Base-by-base conservation (phyloP, 2,329 filamentous ascomycete species). In the Diaporthe ampelina region DNA sequence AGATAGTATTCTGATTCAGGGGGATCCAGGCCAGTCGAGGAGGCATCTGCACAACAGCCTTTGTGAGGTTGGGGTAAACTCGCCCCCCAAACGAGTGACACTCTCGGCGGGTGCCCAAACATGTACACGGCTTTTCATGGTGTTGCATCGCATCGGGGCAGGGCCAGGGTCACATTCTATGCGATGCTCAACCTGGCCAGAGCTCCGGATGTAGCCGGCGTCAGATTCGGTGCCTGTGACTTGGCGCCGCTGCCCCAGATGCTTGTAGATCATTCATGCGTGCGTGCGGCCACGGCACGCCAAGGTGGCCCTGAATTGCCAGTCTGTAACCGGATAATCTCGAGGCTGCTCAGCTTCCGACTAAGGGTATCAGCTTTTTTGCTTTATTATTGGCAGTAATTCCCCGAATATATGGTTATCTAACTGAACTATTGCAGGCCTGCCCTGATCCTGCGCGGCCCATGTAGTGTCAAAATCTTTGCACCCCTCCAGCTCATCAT, bases 201-300 rank as follows among this genome's bases (percentile, higher is more conserved):
- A 52, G 45, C 26, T 67, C 63, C 63, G 61, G 43, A 52, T 67
- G 43, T 45, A 37, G 29, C 61, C 61, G 63, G 63, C 45, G 63
- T 67, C 63, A 54, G 63, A 67, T 52, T 67, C 63, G 63, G 29
- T 52, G 63, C 45, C 45, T 67, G 63, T 32, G 63, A 52, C 63
- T 52, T 52, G 45, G 63, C 63, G 63, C 29, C 63, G 63, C 45
- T 67, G 63, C 63, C 45, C 63, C 63, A 67, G 45, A 52, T 67
- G 45, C 63, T 26, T 67, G 63, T 52, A 67, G 63, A 54, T 67
- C 63, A 52, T 67, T 67, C 63, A 67, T 67, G 63, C 63, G 4
- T 21, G 45, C 37, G 45, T 21, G 45, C 45, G 63, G 6, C 45
- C 19, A 52, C 21, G 45, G 45, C 61, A 26, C 35, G 45, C 61